These are phyloP conservation scores for Sphaerulina vaccinii DNA, from an alignment of 2,329 filamentous ascomycete species.

Conservation along the genomic window DNA sequence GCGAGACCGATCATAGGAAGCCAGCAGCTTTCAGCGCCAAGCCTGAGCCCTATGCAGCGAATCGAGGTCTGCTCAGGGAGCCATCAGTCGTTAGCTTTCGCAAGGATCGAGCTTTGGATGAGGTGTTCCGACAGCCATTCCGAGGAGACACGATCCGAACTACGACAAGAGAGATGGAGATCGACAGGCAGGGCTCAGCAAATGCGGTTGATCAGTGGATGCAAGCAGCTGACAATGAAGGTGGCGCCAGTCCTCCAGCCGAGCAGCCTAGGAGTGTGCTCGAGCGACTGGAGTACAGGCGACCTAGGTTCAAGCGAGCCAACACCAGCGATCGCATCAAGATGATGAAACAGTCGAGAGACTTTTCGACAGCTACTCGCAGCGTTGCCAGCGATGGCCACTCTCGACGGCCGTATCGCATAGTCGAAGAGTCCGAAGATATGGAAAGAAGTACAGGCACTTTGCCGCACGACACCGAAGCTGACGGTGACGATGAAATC, in stretches of 20 bases:
- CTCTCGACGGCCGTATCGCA: conserved; percentile 41
- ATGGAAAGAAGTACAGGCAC: conserved; percentile 42
- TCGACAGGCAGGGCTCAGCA: conserved; percentile 69
- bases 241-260: conserved; percentile 55
- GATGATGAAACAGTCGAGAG: conserved; percentile 36
- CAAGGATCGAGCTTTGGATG: conserved; percentile 85
- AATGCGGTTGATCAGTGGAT: conserved; percentile 90
- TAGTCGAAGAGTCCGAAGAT: conserved; percentile 48
- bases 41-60: conserved; percentile 64
- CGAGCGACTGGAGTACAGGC: conserved; percentile 55
- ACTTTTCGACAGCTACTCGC: conserved; percentile 52
- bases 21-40: conserved; percentile 35
- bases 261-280: conserved; percentile 61
- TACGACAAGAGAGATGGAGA: conserved; percentile 43
- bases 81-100: conserved; percentile 85
- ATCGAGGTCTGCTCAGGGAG: conserved; percentile 57
- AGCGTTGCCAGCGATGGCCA: conserved; percentile 60
- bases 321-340: conserved; percentile 40
- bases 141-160: conserved; percentile 59
- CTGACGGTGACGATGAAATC: conserved; percentile 86
- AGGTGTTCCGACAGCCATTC: conserved; percentile 76
- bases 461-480: conserved; percentile 66
- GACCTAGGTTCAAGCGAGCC: conserved; percentile 56
- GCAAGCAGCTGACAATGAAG: conserved; percentile 62
- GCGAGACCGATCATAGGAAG: conserved; percentile 28